Percentiles rank a stretch among this genome's conserved stretches.
phyloP scores from a whole-genome alignment of 495 filamentous ascomycete genomes.

The Aspergillus olivimuriae region DNA sequence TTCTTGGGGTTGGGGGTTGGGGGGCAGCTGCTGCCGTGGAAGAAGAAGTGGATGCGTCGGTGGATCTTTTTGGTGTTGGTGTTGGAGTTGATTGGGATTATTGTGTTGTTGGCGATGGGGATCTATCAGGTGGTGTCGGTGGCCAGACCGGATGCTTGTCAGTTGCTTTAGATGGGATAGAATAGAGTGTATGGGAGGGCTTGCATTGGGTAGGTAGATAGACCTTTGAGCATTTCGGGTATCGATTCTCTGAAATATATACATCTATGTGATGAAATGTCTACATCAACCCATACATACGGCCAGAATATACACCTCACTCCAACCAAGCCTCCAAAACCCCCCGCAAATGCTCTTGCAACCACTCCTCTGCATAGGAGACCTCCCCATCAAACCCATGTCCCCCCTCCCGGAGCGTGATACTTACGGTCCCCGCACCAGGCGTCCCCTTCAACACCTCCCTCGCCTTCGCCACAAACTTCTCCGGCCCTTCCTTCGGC shows the following conservation, averaged over 20 bases:
- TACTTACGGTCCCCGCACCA: constrained; percentile 13
- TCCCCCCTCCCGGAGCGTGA: constrained; percentile 18
- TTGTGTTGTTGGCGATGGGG: not conserved
- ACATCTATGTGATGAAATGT: not conserved
- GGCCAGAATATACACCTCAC: too few relatives aligned
- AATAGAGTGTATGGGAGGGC: not conserved
- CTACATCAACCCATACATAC: too few relatives aligned
- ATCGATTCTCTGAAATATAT: not conserved
- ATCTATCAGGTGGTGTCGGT: not conserved
- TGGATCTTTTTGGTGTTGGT: not conserved
- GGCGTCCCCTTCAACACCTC: constrained; percentile 11
- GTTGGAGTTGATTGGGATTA: not conserved
- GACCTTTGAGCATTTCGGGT: too few relatives aligned
- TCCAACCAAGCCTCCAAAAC: constrained; percentile 21
- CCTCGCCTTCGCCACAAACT: constrained; percentile 18
- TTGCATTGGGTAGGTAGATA: too few relatives aligned
- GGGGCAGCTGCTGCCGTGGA: not conserved
- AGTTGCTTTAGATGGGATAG: not conserved
- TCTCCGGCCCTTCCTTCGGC: constrained; percentile 15
- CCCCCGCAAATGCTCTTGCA: constrained; percentile 11
- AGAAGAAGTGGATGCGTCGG: not conserved
- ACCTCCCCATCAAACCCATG: constrained; percentile 24
- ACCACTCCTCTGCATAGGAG: constrained; percentile 15
- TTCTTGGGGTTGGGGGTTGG: not conserved
- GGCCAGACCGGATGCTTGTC: not conserved